phyloP scores from a whole-genome alignment of 305 asterid species.

The Rubia tinctorum region DNA sequence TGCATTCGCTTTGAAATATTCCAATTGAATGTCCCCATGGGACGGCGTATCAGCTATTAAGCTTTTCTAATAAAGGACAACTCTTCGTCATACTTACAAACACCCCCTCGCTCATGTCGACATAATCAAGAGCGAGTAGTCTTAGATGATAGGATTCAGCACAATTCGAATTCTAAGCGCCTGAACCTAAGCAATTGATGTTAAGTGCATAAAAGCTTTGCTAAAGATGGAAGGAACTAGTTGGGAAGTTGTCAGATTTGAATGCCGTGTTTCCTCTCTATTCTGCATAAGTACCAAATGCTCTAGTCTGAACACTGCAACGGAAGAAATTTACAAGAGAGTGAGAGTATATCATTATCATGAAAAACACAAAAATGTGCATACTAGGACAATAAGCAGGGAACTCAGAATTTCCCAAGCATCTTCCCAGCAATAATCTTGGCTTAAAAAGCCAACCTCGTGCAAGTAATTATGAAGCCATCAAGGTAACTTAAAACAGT shows the following conservation, averaged over 20 bases:
- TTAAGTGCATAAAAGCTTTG: background rate
- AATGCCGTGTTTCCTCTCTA: background rate
- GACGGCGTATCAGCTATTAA: too few relatives aligned
- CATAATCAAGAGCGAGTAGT: too few relatives aligned
- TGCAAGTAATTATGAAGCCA: background rate
- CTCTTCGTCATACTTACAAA: too few relatives aligned
- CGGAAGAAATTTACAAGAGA: too few relatives aligned
- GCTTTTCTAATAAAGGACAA: background rate
- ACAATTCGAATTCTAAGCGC: too few relatives aligned
- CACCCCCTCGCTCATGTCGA: background rate
- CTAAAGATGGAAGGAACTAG: background rate
- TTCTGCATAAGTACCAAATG: background rate
- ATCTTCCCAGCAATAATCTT: background rate
- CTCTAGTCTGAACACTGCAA: background rate
- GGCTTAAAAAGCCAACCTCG: background rate
- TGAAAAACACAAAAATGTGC: background rate
- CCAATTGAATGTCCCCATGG: background rate
- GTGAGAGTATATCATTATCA: background rate
- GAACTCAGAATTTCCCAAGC: background rate
- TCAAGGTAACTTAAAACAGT: too few relatives aligned
- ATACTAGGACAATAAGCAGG: background rate
- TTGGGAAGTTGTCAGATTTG: background rate
- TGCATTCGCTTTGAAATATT: background rate
- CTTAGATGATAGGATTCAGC: too few relatives aligned
- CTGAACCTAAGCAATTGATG: too few relatives aligned